phyloP scores from a whole-genome alignment of 1,284 basidiomycete genomes.

The Irpex rosettiformis region DNA sequence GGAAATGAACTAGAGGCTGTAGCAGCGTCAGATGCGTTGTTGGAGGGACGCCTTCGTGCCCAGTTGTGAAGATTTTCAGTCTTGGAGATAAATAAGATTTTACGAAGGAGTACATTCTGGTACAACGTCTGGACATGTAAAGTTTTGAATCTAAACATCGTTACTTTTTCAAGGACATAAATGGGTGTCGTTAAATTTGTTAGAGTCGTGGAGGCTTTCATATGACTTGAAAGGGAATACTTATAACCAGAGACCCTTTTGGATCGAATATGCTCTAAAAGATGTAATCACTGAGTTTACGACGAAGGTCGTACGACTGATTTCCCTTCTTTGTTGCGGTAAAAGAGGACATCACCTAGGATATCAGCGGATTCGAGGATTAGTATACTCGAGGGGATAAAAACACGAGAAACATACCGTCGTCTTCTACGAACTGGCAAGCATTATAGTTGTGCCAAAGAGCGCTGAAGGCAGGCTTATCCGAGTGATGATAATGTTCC shows the following conservation, averaged over 20 bases:
- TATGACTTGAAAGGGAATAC: too few species aligned
- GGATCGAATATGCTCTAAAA: too few species aligned
- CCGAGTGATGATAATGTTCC: conserved; percentile 46
- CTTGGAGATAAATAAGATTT: not conserved
- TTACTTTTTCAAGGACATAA: too few species aligned
- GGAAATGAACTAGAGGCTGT: conserved; percentile 14
- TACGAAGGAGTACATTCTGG: not conserved
- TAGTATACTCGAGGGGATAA: not conserved
- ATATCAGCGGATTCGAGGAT: not conserved
- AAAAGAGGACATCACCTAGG: not conserved
- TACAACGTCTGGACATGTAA: too few species aligned
- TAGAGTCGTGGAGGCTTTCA: too few species aligned
- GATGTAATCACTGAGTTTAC: too few species aligned
- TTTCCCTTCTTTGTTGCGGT: not conserved
- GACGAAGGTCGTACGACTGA: not conserved
- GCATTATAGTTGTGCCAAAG: conserved; percentile 57
- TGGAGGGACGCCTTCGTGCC: not conserved
- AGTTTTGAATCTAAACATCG: too few species aligned
- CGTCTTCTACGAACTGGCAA: conserved; percentile 72
- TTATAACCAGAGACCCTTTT: too few species aligned
- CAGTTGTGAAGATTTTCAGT: not conserved
- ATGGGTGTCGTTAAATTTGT: too few species aligned
- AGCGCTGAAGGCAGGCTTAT: conserved; percentile 46
- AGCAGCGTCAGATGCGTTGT: not conserved
- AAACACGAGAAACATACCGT: conserved; percentile 23